A percentile compares a stretch with the other conserved stretches of the same genome.
These are phyloP conservation scores for Ceratorhiza oryzae-sativae DNA, from an alignment of 1,284 basidiomycete genomes.

Conservation along the genomic window DNA sequence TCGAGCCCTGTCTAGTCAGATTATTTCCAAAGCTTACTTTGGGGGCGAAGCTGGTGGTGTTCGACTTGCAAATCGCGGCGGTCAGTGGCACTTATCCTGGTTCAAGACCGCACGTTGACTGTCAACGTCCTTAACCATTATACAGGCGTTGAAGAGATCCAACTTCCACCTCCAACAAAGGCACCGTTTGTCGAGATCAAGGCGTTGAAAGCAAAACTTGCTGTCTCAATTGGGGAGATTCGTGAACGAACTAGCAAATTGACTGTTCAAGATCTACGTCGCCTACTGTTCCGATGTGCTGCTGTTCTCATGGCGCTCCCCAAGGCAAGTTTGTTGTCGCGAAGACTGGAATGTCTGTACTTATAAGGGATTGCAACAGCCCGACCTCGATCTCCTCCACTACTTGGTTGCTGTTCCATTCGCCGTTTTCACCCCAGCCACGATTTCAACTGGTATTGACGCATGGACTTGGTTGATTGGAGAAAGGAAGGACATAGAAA, in stretches of 20 bases:
- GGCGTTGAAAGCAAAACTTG: constrained; percentile 74
- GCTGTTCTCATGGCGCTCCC: constrained; percentile 76
- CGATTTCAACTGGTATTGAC: constrained; percentile 87
- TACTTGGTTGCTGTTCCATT: constrained; percentile 90
- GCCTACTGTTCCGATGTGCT: constrained; percentile 87
- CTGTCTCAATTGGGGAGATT: constrained; percentile 70
- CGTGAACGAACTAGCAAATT: constrained; percentile 72
- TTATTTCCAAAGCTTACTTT: constrained; percentile 86
- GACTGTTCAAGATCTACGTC: constrained; percentile 81
- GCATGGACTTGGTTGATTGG: constrained; percentile 98
- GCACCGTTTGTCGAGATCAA: constrained; percentile 66
- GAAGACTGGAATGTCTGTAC: neutral
- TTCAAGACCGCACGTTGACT: too few relatives aligned
- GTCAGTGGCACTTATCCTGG: constrained; percentile 51
- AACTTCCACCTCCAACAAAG: constrained; percentile 61
- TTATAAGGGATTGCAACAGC: constrained; percentile 54
- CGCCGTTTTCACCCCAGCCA: constrained; percentile 85
- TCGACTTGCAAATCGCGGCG: constrained; percentile 65
- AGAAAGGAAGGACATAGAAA: constrained; percentile 78
- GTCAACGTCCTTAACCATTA: neutral
- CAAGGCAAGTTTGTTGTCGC: constrained; percentile 57
- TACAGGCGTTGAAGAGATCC: constrained; percentile 57
- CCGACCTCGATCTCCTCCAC: constrained; percentile 87
- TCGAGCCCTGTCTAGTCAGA: constrained; percentile 69
- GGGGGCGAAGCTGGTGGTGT: constrained; percentile 86